Evolutionary conservation across 2,329 filamentous ascomycete genomes (phyloP).

Genomic region (Aspergillus carbonarius): DNA sequence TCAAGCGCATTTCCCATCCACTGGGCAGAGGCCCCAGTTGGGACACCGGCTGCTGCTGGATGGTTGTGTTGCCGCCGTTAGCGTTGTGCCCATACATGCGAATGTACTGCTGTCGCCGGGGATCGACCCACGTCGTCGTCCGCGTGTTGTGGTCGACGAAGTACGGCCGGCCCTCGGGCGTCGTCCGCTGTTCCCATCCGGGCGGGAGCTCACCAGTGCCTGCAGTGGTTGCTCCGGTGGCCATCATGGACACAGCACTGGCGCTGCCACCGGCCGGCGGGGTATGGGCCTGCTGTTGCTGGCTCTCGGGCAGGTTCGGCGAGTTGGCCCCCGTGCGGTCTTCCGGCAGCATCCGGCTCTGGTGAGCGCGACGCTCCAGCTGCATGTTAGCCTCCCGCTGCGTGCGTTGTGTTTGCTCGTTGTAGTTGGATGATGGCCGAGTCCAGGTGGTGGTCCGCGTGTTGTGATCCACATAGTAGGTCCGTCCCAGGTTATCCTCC

Average conservation of each 20-base stretch:
- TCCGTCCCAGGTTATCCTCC: constrained; percentile 90
- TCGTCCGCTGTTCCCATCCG: constrained; percentile 95
- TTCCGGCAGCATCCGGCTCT: constrained; percentile 92
- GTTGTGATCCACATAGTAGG: constrained; percentile 98
- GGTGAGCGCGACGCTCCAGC: constrained; percentile 87
- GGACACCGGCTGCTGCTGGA: constrained; percentile 96
- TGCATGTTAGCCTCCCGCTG: constrained; percentile 89
- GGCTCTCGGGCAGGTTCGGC: constrained; percentile 65
- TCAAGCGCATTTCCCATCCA: constrained; percentile 99
- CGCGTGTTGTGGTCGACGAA: constrained; percentile 98
- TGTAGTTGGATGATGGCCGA: constrained; percentile 76
- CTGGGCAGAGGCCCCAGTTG: constrained; percentile 93
- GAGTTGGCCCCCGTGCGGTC: constrained; percentile 93
- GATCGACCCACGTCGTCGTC: constrained; percentile 98
- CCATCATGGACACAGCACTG: constrained; percentile 79
- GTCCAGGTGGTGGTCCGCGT: constrained; percentile 96
- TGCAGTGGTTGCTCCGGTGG: constrained; percentile 89
- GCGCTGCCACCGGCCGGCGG: constrained; percentile 47
- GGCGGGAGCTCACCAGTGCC: constrained; percentile 92
- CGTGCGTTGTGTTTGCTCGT: constrained; percentile 70
- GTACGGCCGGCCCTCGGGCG: constrained; percentile 90
- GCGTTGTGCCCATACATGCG: constrained; percentile 95
- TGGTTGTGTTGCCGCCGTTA: constrained; percentile 69
- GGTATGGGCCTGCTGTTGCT: constrained; percentile 42
- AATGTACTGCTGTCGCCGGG: constrained; percentile 95